These are phyloP conservation scores for Fusarium sp. DNA, from an alignment of 2,329 filamentous ascomycete species.

Conservation along the genomic window DNA sequence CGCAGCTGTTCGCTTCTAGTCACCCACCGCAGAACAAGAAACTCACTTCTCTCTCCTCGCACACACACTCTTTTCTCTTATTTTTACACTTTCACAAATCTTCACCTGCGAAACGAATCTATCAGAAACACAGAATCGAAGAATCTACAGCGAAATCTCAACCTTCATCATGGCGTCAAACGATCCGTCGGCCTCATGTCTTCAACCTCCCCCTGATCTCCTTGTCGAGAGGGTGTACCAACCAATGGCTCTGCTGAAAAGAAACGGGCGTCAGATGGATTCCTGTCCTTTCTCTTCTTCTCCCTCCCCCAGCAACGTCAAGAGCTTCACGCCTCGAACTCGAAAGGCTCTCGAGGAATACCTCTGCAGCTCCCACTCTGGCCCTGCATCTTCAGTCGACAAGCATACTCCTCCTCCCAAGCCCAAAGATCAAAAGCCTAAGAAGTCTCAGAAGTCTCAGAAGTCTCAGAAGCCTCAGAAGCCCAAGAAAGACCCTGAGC, in stretches of 20 bases:
- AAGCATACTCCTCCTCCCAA: slow-evolving; percentile 28
- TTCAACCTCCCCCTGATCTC: slow-evolving; percentile 34
- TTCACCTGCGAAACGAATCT: background rate
- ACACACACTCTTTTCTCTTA: background rate
- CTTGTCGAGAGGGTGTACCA: slow-evolving; percentile 23
- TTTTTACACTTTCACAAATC: background rate
- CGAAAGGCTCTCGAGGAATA: slow-evolving; percentile 2
- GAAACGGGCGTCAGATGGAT: background rate
- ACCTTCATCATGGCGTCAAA: slow-evolving; percentile 19
- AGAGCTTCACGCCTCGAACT: slow-evolving; percentile 9
- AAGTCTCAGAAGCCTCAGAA: background rate
- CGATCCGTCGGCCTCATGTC: slow-evolving; percentile 19
- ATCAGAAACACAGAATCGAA: background rate
- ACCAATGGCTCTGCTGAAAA: background rate
- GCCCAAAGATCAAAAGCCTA: background rate
- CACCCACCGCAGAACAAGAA: background rate
- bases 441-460: background rate
- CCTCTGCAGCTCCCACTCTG: slow-evolving; percentile 16
- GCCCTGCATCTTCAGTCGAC: slow-evolving; percentile 25
- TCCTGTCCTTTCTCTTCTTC: background rate
- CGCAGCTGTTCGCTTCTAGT: slow-evolving; percentile 1
- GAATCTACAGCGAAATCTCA: background rate
- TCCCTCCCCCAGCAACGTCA: background rate
- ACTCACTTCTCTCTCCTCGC: background rate
- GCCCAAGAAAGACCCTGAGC: background rate